These are phyloP conservation scores for Ogataea saltuana DNA, from an alignment of 805 yeast genomes.

Conservation along the genomic window DNA sequence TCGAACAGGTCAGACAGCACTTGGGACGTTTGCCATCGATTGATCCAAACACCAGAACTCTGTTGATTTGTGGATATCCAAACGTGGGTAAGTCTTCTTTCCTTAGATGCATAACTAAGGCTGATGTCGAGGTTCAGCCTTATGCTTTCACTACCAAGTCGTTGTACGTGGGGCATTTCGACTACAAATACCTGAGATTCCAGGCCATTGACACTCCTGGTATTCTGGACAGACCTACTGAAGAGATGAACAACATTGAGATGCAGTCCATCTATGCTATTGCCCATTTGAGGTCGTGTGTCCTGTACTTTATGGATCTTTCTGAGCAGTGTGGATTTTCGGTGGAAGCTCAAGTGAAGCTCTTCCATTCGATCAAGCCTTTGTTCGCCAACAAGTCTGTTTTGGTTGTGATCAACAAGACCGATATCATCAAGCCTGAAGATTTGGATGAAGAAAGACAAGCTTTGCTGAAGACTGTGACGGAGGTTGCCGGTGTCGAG, in stretches of 20 bases:
- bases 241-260: slow-evolving; percentile 99
- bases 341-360: slow-evolving; percentile 94
- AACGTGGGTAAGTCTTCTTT: slow-evolving; percentile 98
- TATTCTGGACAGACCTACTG: slow-evolving; percentile 96
- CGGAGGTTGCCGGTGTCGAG: slow-evolving; percentile 78
- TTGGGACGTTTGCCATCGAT: slow-evolving; percentile 96
- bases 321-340: slow-evolving; percentile 99
- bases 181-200: slow-evolving; percentile 94
- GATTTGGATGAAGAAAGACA: slow-evolving; percentile 79
- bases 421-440: slow-evolving; percentile 84
- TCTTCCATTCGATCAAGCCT: slow-evolving; percentile 96
- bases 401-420: slow-evolving; percentile 91
- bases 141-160: slow-evolving; percentile 99
- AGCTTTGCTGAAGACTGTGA: slow-evolving; percentile 64
- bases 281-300: slow-evolving; percentile 97
- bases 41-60: slow-evolving; percentile 98
- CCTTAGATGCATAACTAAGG: slow-evolving; percentile 89
- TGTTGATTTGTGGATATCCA: slow-evolving; percentile 97
- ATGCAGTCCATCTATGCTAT: slow-evolving; percentile 99
- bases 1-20: slow-evolving; percentile 99
- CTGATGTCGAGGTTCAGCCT: slow-evolving; percentile 99
- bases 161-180: slow-evolving; percentile 96
- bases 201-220: slow-evolving; percentile 99
- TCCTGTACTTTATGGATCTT: slow-evolving; percentile 95
- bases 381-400: slow-evolving; percentile 96